These are phyloP conservation scores for Chaetomiaceae sp. DNA, from an alignment of 2,329 filamentous ascomycete genomes.

Conservation along the genomic window DNA sequence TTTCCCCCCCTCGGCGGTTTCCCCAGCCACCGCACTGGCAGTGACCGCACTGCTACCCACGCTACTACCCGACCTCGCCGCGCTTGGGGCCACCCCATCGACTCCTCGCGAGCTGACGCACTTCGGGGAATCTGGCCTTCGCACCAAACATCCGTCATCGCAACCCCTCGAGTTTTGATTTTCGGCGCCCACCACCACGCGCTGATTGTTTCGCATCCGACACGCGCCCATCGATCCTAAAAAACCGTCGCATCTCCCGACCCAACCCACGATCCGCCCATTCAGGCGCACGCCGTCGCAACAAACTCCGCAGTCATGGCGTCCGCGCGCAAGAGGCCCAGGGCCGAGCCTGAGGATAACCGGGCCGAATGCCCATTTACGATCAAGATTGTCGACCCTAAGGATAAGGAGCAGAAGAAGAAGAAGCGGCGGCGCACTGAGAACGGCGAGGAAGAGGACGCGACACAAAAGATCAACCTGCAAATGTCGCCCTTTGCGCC, in stretches of 20 bases:
- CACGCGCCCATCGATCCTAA: neutral
- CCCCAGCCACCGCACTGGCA: constrained; percentile 17
- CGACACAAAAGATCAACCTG: constrained; percentile 40
- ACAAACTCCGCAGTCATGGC: constrained; percentile 34
- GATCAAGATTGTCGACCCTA: constrained; percentile 44
- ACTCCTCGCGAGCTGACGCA: constrained; percentile 6
- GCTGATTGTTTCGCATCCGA: neutral
- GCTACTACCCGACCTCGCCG: neutral
- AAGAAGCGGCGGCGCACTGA: constrained; percentile 43
- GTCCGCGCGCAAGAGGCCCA: constrained; percentile 48
- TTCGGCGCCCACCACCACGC: neutral
- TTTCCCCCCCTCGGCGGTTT: constrained; percentile 8
- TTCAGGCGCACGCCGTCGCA: constrained; percentile 23
- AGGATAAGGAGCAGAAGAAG: constrained; percentile 44
- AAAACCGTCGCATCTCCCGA: neutral
- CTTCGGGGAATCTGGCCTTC: neutral
- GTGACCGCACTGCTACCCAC: constrained; percentile 2
- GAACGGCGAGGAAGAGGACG: constrained; percentile 40
- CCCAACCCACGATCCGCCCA: neutral
- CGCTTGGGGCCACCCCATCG: constrained; percentile 5
- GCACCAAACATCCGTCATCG: neutral
- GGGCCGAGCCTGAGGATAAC: constrained; percentile 44
- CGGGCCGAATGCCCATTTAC: constrained; percentile 55
- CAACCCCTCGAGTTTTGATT: neutral
- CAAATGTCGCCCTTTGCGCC: constrained; percentile 54